phyloP scores from a whole-genome alignment of 2,329 filamentous ascomycete genomes.

The Delphinella strobiligena region DNA sequence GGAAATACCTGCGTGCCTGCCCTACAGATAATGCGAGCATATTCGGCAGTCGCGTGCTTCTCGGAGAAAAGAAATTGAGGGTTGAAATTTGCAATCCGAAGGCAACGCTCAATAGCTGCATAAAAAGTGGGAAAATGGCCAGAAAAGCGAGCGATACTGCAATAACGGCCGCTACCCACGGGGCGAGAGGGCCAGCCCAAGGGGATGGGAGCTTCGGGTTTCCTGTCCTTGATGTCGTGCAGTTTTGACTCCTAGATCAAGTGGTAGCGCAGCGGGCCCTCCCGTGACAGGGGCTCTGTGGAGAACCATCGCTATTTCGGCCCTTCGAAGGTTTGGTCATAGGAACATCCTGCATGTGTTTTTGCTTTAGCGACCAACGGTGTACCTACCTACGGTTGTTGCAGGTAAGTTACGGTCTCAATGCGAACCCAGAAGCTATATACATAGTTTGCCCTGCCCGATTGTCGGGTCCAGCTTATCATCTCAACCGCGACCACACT shows the following conservation, averaged over 20 bases:
- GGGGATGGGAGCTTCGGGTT: too few relatives aligned
- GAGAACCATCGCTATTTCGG: not conserved
- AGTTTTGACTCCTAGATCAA: too few relatives aligned
- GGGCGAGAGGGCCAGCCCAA: not conserved
- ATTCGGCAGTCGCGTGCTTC: too few relatives aligned
- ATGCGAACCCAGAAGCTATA: not conserved
- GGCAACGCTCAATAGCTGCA: not conserved
- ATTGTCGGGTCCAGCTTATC: too few relatives aligned
- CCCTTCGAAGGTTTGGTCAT: not conserved
- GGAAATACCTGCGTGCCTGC: too few relatives aligned
- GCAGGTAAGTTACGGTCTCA: not conserved
- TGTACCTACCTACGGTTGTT: not conserved
- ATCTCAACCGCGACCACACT: too few relatives aligned
- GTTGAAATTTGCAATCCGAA: not conserved
- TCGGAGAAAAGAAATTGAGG: not conserved
- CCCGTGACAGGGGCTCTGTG: not conserved
- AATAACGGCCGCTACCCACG: not conserved
- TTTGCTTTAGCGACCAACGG: not conserved
- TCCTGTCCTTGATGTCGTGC: too few relatives aligned
- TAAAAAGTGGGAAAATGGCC: too few relatives aligned
- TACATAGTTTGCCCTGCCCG: not conserved
- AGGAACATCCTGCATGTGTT: not conserved
- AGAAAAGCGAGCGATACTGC: not conserved
- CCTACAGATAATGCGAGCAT: too few relatives aligned
- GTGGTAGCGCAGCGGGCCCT: not conserved